Base-by-base conservation (phyloP, 2,329 filamentous ascomycete species). In the Cryphonectria parasitica region DNA sequence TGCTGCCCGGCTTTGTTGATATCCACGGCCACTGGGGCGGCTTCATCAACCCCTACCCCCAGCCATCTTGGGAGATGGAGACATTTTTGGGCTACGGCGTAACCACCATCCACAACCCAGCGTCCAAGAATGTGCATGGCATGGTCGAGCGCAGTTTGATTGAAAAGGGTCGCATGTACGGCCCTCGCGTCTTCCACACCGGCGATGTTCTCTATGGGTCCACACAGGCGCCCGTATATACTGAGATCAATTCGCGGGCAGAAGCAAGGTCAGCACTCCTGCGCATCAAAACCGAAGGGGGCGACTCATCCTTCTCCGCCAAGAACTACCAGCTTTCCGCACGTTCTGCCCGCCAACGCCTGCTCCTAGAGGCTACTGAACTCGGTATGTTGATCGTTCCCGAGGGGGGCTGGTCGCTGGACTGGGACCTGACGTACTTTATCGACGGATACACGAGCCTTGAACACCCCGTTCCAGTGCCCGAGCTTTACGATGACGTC, bases 11-110 rank as follows among this genome's bases (percentile, higher is more conserved):
- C 19, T n/a, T 52, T 10, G n/a, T 52, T 19, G 49, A 52, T 3
- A 52, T 52, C 49, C 49, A 52, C 49, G 49, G 49, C n/a, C 49
- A 52, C 49, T 52, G 49, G 49, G 49, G 49, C n/a, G 49, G 49
- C 49, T 52, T 52, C 49, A 52, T 52, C 49, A 52, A n/a, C 49
- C 49, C 49, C n/a, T 52, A 52, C 11, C 49, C 49, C 49, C 49
- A 52, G 7, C 49, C 49, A 52, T 52, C 49, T 52, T 52, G 49
- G 49, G 49, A 52, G 49, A 52, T 52, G 49, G 49, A 52, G 49
- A 52, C 49, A 15, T 52, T 52, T n/a, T 19, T 52, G 49, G 49
- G 49, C 19, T 52, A 52, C 17, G 49, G 49, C 49, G 49, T 52
- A n/a, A 52, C 49, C 19, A 52, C 49, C 49, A 52, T 52, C 1